Percentiles rank a stretch among this genome's conserved stretches.
Evolutionary conservation across 768 basidiomycete species (phyloP).

Genomic region (Cystofilobasidium macerans): DNA sequence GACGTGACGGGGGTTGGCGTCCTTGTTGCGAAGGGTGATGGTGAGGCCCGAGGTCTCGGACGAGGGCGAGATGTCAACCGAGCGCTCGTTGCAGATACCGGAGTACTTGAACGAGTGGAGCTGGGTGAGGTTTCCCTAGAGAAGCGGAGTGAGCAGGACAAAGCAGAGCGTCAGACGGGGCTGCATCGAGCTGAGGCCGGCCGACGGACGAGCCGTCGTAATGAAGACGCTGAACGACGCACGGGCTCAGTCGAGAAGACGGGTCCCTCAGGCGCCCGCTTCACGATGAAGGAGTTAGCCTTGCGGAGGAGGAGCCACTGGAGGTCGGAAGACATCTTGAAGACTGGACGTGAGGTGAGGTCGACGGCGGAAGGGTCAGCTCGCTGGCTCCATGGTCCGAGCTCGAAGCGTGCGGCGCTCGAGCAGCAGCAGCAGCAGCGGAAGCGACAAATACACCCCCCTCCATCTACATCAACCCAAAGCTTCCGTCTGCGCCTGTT

Average conservation of each 20-base stretch:
- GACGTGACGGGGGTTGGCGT: conserved; percentile 23
- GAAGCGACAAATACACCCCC: too few relatives aligned
- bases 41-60: conserved; percentile 24
- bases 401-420: too few relatives aligned
- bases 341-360: not conserved
- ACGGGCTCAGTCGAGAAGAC: conserved; percentile 72
- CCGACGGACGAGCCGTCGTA: not conserved
- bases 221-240: not conserved
- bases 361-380: not conserved
- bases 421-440: too few relatives aligned
- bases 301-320: conserved; percentile 81
- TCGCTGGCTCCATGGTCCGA: not conserved
- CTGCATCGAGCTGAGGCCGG: not conserved
- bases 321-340: conserved; percentile 41
- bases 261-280: conserved; percentile 59
- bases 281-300: conserved; percentile 75
- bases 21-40: conserved; percentile 17
- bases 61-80: conserved; percentile 21
- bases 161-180: not conserved
- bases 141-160: not conserved
- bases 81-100: conserved; percentile 73
- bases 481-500: too few relatives aligned
- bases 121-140: conserved; percentile 59
- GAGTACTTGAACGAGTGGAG: conserved; percentile 88
- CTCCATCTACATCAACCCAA: too few relatives aligned